phyloP scores from a whole-genome alignment of 2,329 filamentous ascomycete genomes.

The Pyricularia sp. region DNA sequence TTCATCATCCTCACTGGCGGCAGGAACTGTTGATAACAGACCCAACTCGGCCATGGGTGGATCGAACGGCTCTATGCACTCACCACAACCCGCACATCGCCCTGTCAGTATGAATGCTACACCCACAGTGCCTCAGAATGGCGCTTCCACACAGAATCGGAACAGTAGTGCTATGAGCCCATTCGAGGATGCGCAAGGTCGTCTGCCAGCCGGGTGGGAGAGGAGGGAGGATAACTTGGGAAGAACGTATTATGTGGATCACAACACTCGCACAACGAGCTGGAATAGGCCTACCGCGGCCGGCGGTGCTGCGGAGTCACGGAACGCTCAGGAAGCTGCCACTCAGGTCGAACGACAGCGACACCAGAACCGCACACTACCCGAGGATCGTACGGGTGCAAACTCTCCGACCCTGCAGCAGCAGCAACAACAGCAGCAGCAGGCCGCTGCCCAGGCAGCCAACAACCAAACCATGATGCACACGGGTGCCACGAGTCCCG shows the following conservation, averaged over 20 bases:
- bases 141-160: constrained; percentile 26
- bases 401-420: constrained; percentile 74
- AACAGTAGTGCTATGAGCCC: constrained; percentile 63
- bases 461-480: constrained; percentile 81
- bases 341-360: constrained; percentile 88
- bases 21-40: constrained; percentile 31
- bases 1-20: constrained; percentile 31
- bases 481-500: constrained; percentile 87
- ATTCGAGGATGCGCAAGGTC: constrained; percentile 92
- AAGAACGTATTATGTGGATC: constrained; percentile 95
- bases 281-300: constrained; percentile 85
- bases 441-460: constrained; percentile 27
- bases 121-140: constrained; percentile 5
- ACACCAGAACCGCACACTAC: constrained; percentile 91
- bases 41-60: constrained; percentile 45
- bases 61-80: constrained; percentile 31
- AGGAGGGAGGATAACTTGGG: constrained; percentile 90
- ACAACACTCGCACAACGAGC: constrained; percentile 92
- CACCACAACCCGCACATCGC: constrained; percentile 31
- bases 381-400: constrained; percentile 88
- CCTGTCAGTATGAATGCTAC: constrained; percentile 33
- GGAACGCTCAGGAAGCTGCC: constrained; percentile 76
- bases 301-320: constrained; percentile 55
- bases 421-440: constrained; percentile 36
- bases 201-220: constrained; percentile 90